Evolutionary conservation across 345 rosid genomes (phyloP).

Genomic region (Mercurialis annua): DNA sequence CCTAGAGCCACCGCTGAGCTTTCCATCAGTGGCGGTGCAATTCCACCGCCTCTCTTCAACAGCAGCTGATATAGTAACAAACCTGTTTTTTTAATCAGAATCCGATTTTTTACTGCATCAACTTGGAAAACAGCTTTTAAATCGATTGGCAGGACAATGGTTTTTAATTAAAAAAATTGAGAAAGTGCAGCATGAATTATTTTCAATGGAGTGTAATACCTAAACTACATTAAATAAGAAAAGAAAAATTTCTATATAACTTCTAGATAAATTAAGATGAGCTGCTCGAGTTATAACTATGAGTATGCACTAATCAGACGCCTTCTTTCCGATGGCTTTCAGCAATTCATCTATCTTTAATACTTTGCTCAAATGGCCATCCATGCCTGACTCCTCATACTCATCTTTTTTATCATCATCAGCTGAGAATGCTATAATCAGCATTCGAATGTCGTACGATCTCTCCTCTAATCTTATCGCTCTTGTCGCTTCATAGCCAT

Average conservation of each 20-base stretch:
- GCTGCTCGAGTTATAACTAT: too few species aligned
- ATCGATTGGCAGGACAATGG: too few species aligned
- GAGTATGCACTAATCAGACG: too few species aligned
- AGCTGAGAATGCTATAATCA: slow-evolving; percentile 24
- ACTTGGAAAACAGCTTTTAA: too few species aligned
- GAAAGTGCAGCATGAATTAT: too few species aligned
- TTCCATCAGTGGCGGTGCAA: slow-evolving; percentile 36
- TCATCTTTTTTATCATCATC: slow-evolving; percentile 7
- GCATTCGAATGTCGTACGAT: slow-evolving; percentile 10
- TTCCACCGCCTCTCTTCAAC: slow-evolving; percentile 26
- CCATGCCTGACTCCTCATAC: slow-evolving; percentile 22
- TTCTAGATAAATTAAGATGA: too few species aligned
- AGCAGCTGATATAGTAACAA: slow-evolving; percentile 13
- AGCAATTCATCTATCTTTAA: not conserved
- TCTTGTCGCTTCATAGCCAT: slow-evolving; percentile 30
- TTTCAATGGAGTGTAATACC: too few species aligned
- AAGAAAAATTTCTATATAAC: too few species aligned
- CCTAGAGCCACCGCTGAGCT: slow-evolving; percentile 27
- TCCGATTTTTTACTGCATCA: too few species aligned
- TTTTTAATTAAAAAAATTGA: too few species aligned
- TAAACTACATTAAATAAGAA: too few species aligned
- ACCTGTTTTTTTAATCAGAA: too few species aligned
- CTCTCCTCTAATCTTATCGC: slow-evolving; percentile 19
- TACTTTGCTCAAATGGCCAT: slow-evolving; percentile 14
- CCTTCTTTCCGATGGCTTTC: not conserved